Evolutionary conservation across 2,329 filamentous ascomycete genomes (phyloP).

Genomic region (Teratosphaeria viscida): DNA sequence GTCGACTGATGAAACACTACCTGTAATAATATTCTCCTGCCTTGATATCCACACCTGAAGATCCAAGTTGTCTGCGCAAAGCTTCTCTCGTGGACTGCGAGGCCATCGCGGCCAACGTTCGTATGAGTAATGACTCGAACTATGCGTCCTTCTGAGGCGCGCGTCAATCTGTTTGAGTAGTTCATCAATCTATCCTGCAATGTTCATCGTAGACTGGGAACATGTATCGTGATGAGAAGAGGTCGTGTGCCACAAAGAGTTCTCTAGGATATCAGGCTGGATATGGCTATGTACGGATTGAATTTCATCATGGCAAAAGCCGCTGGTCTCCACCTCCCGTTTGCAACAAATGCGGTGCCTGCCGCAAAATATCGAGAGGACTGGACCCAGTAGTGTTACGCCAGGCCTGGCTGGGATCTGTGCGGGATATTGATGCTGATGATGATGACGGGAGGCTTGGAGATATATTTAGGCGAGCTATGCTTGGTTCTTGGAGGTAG

Average conservation of each 20-base stretch:
- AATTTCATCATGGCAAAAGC: too few relatives aligned
- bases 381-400: too few relatives aligned
- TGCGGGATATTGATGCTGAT: too few relatives aligned
- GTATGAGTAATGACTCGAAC: slow-evolving; percentile 10
- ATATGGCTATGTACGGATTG: background rate
- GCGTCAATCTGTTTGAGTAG: slow-evolving; percentile 13
- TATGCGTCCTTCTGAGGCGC: slow-evolving; percentile 10
- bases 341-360: too few relatives aligned
- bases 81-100: background rate
- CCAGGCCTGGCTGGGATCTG: too few relatives aligned
- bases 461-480: background rate
- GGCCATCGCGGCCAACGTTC: too few relatives aligned
- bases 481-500: background rate
- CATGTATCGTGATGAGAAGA: background rate
- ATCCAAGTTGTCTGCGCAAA: background rate
- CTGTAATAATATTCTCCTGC: too few relatives aligned
- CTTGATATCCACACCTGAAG: background rate
- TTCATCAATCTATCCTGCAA: slow-evolving; percentile 1
- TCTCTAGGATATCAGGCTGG: background rate
- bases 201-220: background rate
- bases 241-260: background rate
- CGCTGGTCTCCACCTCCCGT: too few relatives aligned
- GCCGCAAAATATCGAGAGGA: too few relatives aligned
- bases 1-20: background rate
- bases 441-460: too few relatives aligned